These are phyloP conservation scores for Zygosaccharomyces rouxii DNA, from an alignment of 805 yeast species.

Conservation along the genomic window DNA sequence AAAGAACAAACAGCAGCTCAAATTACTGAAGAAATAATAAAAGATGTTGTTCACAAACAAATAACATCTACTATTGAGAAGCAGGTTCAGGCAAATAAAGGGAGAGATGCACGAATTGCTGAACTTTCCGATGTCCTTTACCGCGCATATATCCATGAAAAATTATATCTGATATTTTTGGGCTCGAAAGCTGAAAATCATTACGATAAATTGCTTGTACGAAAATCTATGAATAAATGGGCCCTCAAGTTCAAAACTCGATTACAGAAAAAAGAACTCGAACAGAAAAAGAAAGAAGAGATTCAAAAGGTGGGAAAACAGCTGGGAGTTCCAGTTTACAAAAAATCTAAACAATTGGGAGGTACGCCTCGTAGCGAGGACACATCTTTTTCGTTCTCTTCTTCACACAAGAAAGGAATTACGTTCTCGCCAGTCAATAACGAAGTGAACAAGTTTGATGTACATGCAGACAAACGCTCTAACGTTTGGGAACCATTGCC, in stretches of 20 bases:
- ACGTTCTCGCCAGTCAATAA: constrained; percentile 24
- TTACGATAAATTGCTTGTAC: constrained; percentile 34
- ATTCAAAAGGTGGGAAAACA: constrained; percentile 32
- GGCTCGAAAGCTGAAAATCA: constrained; percentile 45
- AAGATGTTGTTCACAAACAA: constrained; percentile 9
- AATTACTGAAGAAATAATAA: constrained; percentile 8
- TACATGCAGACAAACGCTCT: constrained; percentile 36
- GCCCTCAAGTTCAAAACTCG: constrained; percentile 23
- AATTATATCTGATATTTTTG: constrained; percentile 41
- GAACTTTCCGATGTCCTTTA: constrained; percentile 49
- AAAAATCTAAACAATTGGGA: constrained; percentile 23
- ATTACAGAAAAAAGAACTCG: constrained; percentile 29
- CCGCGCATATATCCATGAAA: constrained; percentile 58
- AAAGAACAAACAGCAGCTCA: constrained; percentile 18
- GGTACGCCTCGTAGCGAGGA: constrained; percentile 17
- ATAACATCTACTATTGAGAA: constrained; percentile 1
- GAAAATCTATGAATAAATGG: constrained; percentile 34
- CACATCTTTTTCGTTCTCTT: constrained; percentile 19
- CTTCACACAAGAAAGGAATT: constrained; percentile 22
- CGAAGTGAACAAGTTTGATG: constrained; percentile 31
- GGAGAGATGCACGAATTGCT: constrained; percentile 26
- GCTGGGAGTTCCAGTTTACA: constrained; percentile 35
- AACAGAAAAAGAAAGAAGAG: constrained; percentile 44
- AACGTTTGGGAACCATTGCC: constrained; percentile 48
- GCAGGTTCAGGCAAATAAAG: constrained; percentile 1